phyloP scores from a whole-genome alignment of 805 yeast species.

The Metschnikowia orientalis region DNA sequence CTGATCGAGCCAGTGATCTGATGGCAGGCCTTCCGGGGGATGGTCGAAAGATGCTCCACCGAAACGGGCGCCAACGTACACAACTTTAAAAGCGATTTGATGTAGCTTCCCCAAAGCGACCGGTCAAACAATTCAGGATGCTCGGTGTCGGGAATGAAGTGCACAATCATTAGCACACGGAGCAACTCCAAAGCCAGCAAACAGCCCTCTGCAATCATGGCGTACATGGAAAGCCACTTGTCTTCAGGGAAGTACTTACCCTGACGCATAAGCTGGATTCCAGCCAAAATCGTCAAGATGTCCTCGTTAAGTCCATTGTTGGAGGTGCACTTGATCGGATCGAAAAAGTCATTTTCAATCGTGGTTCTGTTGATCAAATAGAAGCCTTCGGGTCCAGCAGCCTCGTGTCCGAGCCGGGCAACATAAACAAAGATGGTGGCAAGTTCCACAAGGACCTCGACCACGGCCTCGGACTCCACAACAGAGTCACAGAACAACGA shows the following conservation, averaged over 20 bases:
- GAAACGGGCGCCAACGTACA: slow-evolving; percentile 67
- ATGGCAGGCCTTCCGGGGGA: slow-evolving; percentile 68
- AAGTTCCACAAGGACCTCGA: slow-evolving; percentile 69
- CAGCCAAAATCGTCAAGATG: slow-evolving; percentile 39
- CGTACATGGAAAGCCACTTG: slow-evolving; percentile 69
- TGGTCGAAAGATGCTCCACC: slow-evolving; percentile 62
- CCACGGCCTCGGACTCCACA: slow-evolving; percentile 62
- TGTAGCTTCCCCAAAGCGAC: slow-evolving; percentile 63
- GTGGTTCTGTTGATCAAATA: slow-evolving; percentile 33
- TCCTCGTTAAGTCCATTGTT: slow-evolving; percentile 42
- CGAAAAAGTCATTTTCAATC: slow-evolving; percentile 35
- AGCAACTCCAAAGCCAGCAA: slow-evolving; percentile 51
- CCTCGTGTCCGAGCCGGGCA: slow-evolving; percentile 44
- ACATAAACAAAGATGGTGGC: slow-evolving; percentile 56
- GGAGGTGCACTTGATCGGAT: slow-evolving; percentile 39
- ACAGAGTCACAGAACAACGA: slow-evolving; percentile 68
- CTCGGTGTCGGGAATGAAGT: slow-evolving; percentile 50
- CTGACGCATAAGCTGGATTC: slow-evolving; percentile 48
- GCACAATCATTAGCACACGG: slow-evolving; percentile 44
- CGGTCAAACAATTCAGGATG: slow-evolving; percentile 53
- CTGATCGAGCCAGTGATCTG: slow-evolving; percentile 62
- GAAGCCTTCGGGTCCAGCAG: slow-evolving; percentile 43
- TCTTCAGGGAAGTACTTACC: slow-evolving; percentile 60
- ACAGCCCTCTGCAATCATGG: slow-evolving; percentile 53
- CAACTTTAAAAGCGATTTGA: slow-evolving; percentile 53